phyloP scores from a whole-genome alignment of 129 eudicot genomes.

The Flaveria trinervia region DNA sequence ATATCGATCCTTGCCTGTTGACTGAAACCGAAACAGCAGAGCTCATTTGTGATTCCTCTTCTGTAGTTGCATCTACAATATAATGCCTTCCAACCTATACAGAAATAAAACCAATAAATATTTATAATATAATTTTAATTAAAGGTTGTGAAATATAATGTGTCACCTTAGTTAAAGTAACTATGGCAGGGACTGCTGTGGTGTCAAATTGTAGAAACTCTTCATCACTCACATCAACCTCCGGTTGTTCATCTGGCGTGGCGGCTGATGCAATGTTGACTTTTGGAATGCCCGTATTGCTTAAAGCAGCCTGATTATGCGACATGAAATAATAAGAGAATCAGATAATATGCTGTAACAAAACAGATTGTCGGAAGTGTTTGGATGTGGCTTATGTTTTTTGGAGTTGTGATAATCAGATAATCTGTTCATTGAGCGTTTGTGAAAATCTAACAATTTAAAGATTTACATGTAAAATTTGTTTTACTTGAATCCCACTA shows the following conservation, averaged over 20 bases:
- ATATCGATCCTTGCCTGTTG: constrained; percentile 64
- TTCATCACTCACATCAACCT: constrained; percentile 88
- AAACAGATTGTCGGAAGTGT: background rate
- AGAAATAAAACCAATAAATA: background rate
- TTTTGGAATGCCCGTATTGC: constrained; percentile 84
- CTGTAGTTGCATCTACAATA: constrained; percentile 89
- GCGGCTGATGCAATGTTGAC: constrained; percentile 63
- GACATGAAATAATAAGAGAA: background rate
- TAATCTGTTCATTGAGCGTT: background rate
- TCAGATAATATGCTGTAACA: background rate
- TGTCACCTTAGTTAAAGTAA: constrained; percentile 64
- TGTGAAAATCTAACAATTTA: background rate
- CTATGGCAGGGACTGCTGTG: constrained; percentile 73
- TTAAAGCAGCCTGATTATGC: constrained; percentile 71
- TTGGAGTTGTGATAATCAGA: background rate
- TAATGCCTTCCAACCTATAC: constrained; percentile 84
- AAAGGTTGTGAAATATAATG: background rate
- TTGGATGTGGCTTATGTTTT: too few species aligned
- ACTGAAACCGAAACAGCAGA: constrained; percentile 79
- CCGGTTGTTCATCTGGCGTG: constrained; percentile 78
- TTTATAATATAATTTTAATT: background rate
- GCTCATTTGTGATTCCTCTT: constrained; percentile 96
- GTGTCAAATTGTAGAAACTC: constrained; percentile 90
- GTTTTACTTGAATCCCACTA: too few species aligned
- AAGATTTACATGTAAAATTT: background rate